Evolutionary conservation across 768 basidiomycete genomes (phyloP), one percentile per base, ranked within the genome.

Genomic region (Tricholoma bakamatsutake): DNA sequence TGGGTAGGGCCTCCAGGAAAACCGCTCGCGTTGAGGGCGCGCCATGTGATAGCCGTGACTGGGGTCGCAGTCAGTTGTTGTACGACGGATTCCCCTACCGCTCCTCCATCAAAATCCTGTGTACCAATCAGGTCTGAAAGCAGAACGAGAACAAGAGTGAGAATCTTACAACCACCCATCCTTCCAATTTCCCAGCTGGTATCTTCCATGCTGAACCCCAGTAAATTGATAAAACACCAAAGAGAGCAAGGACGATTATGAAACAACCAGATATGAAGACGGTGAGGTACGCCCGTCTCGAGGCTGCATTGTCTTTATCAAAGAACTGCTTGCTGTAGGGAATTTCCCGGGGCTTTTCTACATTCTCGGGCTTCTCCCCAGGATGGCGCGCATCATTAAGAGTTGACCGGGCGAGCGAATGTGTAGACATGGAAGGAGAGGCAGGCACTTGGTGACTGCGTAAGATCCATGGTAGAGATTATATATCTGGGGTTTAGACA

Each of bases 61-160:
- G 65, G 63, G 0, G 50, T 62, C 21, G 66, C 52, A 78, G 64
- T 2, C 65, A 63, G 50, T 69, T 64, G 1, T 65, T 69, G 30
- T 15, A 15, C 27, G 28, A 85, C 75, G 0, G 67, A 59, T 40
- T 71, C 67, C 4, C 83, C 83, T 12, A 85, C 69, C 28, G 68
- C 56, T 2, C 69, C 75, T 4, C 77, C 80, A 50, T 85, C 83
- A 57, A 83, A 84, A 58, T 85, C 82, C 81, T 84, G 42, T 15
- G 10, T 8, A 2, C 0, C 12, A 4, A 27, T 46, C 15, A 46
- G 45, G 7, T 12, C 12, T 24, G 27, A 5, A 1, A 28, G 33
- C n/a, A 8, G 11, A 13, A 4, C 18, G 12, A 39, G 24, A 52
- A 27, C 30, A 6, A 30, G 4, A 10, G 28, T 10, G 27, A 55